Evolutionary conservation across 2,329 filamentous ascomycete species (phyloP).

Genomic region (Bisporella sp.): DNA sequence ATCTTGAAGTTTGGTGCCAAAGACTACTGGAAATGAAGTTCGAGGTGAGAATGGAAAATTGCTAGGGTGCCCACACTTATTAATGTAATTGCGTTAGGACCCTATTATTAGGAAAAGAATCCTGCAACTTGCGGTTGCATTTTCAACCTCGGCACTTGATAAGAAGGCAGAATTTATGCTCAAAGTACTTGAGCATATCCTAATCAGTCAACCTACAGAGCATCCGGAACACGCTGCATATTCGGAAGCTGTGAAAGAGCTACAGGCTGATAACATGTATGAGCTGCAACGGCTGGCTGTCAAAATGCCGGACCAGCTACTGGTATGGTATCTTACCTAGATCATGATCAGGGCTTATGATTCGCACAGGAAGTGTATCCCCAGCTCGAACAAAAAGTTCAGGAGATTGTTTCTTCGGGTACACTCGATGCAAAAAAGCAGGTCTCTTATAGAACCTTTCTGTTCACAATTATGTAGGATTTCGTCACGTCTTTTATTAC

Average conservation of each 20-base stretch:
- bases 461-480: slow-evolving; percentile 81
- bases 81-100: slow-evolving; percentile 39
- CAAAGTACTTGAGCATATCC: slow-evolving; percentile 83
- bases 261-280: slow-evolving; percentile 77
- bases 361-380: slow-evolving; percentile 65
- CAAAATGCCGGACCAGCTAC: slow-evolving; percentile 83
- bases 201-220: slow-evolving; percentile 73
- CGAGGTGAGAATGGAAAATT: slow-evolving; percentile 34
- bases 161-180: slow-evolving; percentile 76
- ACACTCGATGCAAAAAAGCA: slow-evolving; percentile 74
- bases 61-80: slow-evolving; percentile 1
- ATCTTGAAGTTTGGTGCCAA: slow-evolving; percentile 66
- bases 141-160: slow-evolving; percentile 74
- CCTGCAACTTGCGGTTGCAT: slow-evolving; percentile 74
- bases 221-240: slow-evolving; percentile 66
- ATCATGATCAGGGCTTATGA: slow-evolving; percentile 11
- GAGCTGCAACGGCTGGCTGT: slow-evolving; percentile 85
- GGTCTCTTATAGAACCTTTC: slow-evolving; percentile 79
- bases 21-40: slow-evolving; percentile 64
- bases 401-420: slow-evolving; percentile 68
- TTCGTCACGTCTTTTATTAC: too few relatives aligned
- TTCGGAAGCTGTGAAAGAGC: slow-evolving; percentile 82
- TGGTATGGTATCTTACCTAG: slow-evolving; percentile 34
- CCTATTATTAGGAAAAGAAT: slow-evolving; percentile 77
- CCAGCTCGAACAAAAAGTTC: slow-evolving; percentile 75